These are phyloP conservation scores for Dryadomyces quercivorus DNA, from an alignment of 2,329 filamentous ascomycete species.

Conservation along the genomic window DNA sequence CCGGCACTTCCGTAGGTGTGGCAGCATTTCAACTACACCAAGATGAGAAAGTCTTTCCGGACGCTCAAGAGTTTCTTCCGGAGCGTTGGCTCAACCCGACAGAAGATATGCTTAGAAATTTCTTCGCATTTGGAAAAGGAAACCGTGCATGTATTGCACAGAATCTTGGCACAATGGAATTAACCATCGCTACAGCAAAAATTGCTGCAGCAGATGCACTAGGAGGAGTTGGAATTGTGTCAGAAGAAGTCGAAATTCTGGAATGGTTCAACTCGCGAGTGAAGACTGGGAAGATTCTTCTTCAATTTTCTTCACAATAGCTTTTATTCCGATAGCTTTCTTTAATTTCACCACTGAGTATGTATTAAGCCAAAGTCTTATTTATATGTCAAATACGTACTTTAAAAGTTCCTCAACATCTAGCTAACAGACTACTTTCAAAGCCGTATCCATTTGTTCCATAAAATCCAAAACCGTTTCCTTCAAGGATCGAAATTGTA, in stretches of 20 bases:
- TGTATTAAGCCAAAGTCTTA: too few species aligned
- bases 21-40: constrained; percentile 12
- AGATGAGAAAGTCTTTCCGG: constrained; percentile 11
- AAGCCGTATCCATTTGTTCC: constrained; percentile 36
- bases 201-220: constrained; percentile 1
- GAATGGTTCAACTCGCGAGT: constrained; percentile 11
- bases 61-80: constrained; percentile 10
- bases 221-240: not conserved
- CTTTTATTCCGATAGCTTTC: too few species aligned
- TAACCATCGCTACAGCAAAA: constrained; percentile 4
- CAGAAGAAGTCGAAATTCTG: not conserved
- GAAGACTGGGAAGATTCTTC: constrained; percentile 2
- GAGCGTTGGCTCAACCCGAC: constrained; percentile 12
- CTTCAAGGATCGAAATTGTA: constrained; percentile 5
- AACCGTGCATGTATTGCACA: constrained; percentile 13
- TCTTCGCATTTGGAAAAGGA: constrained; percentile 14
- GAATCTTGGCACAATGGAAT: constrained; percentile 11
- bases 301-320: not conserved
- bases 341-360: too few species aligned
- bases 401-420: too few species aligned
- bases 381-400: too few species aligned
- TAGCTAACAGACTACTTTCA: not conserved
- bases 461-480: constrained; percentile 7
- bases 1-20: constrained; percentile 14
- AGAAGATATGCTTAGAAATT: constrained; percentile 4